Base-by-base conservation (phyloP, 768 basidiomycete genomes). In the Trametes cingulata region DNA sequence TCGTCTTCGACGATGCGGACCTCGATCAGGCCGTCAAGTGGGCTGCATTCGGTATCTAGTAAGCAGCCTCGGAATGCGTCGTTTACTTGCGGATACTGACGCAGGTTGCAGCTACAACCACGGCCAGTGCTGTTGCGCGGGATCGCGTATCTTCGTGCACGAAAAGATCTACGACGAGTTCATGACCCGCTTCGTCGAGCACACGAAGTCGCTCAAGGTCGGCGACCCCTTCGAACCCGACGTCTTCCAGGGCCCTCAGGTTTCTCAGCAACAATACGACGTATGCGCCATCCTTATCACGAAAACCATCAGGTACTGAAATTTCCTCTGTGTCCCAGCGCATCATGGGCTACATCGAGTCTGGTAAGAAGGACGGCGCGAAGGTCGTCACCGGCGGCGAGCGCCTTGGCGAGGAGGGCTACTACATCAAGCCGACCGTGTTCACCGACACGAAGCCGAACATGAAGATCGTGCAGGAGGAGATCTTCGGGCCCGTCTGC, bases 111-210 rank as follows among this genome's bases (percentile, higher is more conserved):
- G 86, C 75, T 85, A 75, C 75, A 90, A 90, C 67, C 82, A 83
- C 51, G 91, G 93, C 22, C 92, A 94, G 73, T 78, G 80, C 15
- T 94, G 93, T 75, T 84, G 83, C 64, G 91, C 91, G 12, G 89
- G 91, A 10, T 88, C 91, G 20, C 84, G 93, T 61, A 85, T 94
- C 67, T 93, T 81, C 68, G 90, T 95, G 5, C 92, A 94, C 68
- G 85, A 82, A 59, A 75, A 77, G 3, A 84, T 94, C 65, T 93
- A 94, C 75, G 91, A 94, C 72, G 71, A 84, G 62, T 93, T 94
- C 78, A 67, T 93, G 53, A 67, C 73, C 51, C 72, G 71, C 29
- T 86, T 92, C 73, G 80, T 81, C 1, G 80, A 74, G 25, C 78
- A 82, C 71, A 77, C 86, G 49, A 73, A 76, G 69, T 47, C 68